Evolutionary conservation across 78 protist genomes (phyloP).

Genomic region (Emiliania huxleyi): DNA sequence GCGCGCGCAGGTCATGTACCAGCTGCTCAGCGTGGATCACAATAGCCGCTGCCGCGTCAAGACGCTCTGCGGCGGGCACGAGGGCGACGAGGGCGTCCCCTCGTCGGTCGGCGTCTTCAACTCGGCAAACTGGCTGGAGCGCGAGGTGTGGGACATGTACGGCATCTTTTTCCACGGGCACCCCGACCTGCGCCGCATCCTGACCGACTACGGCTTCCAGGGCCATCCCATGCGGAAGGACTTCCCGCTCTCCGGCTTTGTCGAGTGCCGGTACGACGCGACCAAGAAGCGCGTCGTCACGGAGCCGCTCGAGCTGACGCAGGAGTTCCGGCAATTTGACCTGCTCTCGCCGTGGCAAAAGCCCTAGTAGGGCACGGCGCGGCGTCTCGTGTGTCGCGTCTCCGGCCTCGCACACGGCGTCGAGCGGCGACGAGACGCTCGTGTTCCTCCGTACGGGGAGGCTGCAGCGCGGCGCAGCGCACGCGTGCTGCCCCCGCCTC

Average conservation of each 20-base stretch:
- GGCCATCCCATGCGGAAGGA: slow-evolving; percentile 80
- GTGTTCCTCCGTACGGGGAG: no score
- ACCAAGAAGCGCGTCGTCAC: slow-evolving; percentile 54
- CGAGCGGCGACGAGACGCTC: no score
- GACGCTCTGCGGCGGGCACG: slow-evolving; percentile 40
- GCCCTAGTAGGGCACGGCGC: no score
- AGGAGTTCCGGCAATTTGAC: slow-evolving; percentile 68
- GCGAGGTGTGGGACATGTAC: slow-evolving; percentile 78
- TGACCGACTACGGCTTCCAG: slow-evolving; percentile 78
- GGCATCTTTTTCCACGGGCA: slow-evolving; percentile 68
- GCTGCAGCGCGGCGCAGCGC: no score
- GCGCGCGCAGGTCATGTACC: slow-evolving; percentile 48
- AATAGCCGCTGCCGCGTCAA: slow-evolving; percentile 53
- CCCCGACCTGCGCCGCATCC: slow-evolving; percentile 76
- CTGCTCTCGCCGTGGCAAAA: slow-evolving; percentile 41
- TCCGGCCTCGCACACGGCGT: no score
- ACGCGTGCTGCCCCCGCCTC: no score
- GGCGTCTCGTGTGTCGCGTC: no score
- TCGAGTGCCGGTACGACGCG: slow-evolving; percentile 72
- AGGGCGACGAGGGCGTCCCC: slow-evolving; percentile 24
- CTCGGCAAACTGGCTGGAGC: slow-evolving; percentile 62
- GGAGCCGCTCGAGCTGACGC: slow-evolving; percentile 69
- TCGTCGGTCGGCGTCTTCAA: background rate
- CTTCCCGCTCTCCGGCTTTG: slow-evolving; percentile 73
- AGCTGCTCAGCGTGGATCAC: slow-evolving; percentile 41